These are phyloP conservation scores for Reutealis trisperma DNA, from an alignment of 345 rosid species.

Conservation along the genomic window DNA sequence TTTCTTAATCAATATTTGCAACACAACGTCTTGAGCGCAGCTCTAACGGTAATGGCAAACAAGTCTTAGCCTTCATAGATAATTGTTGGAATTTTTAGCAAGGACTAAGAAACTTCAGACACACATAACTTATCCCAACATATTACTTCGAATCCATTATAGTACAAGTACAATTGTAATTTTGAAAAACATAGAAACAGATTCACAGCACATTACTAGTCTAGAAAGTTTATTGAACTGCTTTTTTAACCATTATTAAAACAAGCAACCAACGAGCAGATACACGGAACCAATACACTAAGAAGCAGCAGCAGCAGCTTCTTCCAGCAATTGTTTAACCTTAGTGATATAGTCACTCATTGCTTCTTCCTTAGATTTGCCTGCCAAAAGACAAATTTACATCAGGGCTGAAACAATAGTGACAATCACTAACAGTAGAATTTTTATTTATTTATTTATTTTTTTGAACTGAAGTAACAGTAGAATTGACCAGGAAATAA, in stretches of 20 bases:
- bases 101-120: not conserved
- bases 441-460: too few species aligned
- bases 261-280: not conserved
- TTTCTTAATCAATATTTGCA: too few species aligned
- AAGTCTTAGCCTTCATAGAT: too few species aligned
- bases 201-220: not conserved
- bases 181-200: not conserved
- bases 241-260: not conserved
- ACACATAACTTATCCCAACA: not conserved
- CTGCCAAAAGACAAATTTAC: conserved; percentile 26
- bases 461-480: not conserved
- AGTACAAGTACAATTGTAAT: not conserved
- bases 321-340: conserved; percentile 73
- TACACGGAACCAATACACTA: conserved; percentile 12
- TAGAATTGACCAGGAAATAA: not conserved
- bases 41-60: too few species aligned
- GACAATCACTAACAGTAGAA: not conserved
- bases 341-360: conserved; percentile 76
- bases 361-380: conserved; percentile 69
- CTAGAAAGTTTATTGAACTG: conserved; percentile 9
- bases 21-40: too few species aligned
- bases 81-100: not conserved
- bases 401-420: not conserved
- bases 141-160: not conserved
- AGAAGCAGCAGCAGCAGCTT: conserved; percentile 36